Percentiles rank a stretch among this genome's conserved stretches.
These are phyloP conservation scores for Eucalyptus cloeziana DNA, from an alignment of 345 rosid species.

Conservation along the genomic window DNA sequence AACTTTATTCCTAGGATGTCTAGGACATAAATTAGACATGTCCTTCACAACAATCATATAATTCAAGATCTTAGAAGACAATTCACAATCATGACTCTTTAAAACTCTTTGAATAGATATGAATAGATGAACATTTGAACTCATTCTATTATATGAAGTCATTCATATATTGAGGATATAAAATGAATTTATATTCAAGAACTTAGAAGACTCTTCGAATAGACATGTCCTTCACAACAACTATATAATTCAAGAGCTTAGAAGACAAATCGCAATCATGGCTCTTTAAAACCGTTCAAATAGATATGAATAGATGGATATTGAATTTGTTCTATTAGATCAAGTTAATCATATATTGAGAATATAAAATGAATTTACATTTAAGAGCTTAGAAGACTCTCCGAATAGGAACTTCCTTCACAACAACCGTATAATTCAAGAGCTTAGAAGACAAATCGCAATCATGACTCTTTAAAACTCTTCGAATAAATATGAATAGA, in stretches of 20 bases:
- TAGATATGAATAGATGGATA: no score
- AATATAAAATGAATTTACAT: no score
- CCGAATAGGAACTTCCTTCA: not conserved
- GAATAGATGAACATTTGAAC: not conserved
- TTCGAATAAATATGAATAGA: not conserved
- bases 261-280: no score
- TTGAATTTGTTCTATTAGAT: no score
- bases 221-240: no score
- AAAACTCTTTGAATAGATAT: not conserved
- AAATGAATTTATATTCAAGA: not conserved
- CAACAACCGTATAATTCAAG: not conserved
- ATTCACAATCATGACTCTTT: not conserved
- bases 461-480: not conserved
- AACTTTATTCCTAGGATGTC: not conserved
- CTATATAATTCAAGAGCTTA: no score
- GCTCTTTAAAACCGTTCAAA: no score
- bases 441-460: not conserved
- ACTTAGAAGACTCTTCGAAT: no score
- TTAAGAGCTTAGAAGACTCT: no score
- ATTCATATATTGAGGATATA: not conserved
- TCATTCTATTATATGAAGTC: not conserved
- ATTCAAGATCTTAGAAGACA: not conserved
- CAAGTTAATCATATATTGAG: no score
- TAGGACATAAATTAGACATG: not conserved
- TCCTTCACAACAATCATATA: not conserved